Percentiles rank a stretch among this genome's conserved stretches.
Conservation (phyloP, 2,329 filamentous ascomycete species). For the Fusarium setosum region DNA sequence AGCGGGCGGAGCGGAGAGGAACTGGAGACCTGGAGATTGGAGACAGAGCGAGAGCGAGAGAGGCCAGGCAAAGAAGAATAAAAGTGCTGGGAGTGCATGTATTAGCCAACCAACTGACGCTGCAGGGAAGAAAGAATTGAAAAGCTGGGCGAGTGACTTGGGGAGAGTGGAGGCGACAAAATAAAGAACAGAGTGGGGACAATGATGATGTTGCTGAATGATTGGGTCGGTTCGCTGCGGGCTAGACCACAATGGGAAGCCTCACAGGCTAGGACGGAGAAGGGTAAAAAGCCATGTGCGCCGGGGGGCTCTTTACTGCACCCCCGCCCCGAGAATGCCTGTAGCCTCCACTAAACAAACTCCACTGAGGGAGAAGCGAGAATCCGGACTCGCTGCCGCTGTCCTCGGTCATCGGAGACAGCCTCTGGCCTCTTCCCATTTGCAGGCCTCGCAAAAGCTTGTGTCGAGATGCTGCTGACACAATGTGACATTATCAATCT, state of each 20-base stretch:
- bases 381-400: background rate
- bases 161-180: constrained; percentile 21
- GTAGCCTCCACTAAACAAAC: constrained; percentile 13
- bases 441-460: background rate
- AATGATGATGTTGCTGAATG: constrained; percentile 1
- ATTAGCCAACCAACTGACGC: constrained; percentile 15
- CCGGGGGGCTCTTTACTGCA: constrained; percentile 12
- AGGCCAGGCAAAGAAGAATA: background rate
- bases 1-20: constrained; percentile 22
- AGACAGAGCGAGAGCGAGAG: too few species aligned
- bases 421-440: background rate
- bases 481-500: constrained; percentile 1
- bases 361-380: constrained; percentile 13
- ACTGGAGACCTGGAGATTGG: too few species aligned
- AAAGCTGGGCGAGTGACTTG: constrained; percentile 31
- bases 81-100: constrained; percentile 10
- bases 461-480: background rate
- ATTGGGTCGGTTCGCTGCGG: background rate
- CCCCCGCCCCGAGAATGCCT: constrained; percentile 3
- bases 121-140: constrained; percentile 15
- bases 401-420: constrained; percentile 6
- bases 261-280: background rate
- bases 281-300: constrained; percentile 11
- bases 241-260: constrained; percentile 1
- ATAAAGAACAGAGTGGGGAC: constrained; percentile 19